Conservation (phyloP, 345 rosid species). For the Populus davidiana region DNA sequence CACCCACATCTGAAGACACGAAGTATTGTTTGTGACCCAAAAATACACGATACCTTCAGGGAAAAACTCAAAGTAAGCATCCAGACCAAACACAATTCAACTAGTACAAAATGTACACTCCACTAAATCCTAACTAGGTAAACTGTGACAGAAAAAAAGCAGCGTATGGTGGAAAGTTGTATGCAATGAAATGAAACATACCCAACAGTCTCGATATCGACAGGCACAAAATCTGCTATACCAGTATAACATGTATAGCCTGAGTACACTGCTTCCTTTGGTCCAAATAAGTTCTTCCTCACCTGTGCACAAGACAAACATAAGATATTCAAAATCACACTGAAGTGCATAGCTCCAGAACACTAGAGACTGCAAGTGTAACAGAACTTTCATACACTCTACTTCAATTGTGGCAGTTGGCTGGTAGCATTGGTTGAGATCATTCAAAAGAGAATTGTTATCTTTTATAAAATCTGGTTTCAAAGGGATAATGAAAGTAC, state of each 20-base stretch:
- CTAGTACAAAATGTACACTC: background rate
- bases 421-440: background rate
- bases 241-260: slow-evolving; percentile 95
- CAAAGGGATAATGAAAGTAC: background rate
- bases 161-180: background rate
- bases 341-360: background rate
- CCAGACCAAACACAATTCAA: background rate
- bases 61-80: slow-evolving; percentile 15
- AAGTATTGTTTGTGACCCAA: slow-evolving; percentile 96
- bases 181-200: slow-evolving; percentile 31
- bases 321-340: background rate
- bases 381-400: background rate
- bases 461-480: background rate
- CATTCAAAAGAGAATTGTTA: background rate
- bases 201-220: slow-evolving; percentile 93
- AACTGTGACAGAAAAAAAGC: background rate
- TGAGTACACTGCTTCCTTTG: slow-evolving; percentile 66
- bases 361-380: background rate
- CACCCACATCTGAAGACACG: slow-evolving; percentile 95
- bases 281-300: slow-evolving; percentile 76
- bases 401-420: background rate
- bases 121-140: background rate
- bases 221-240: slow-evolving; percentile 85
- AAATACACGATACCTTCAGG: slow-evolving; percentile 75
- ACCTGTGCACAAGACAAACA: slow-evolving; percentile 44